Evolutionary conservation across 306 rosid species (phyloP), one percentile per base, ranked within the genome.

Genomic region (Glycine soja): DNA sequence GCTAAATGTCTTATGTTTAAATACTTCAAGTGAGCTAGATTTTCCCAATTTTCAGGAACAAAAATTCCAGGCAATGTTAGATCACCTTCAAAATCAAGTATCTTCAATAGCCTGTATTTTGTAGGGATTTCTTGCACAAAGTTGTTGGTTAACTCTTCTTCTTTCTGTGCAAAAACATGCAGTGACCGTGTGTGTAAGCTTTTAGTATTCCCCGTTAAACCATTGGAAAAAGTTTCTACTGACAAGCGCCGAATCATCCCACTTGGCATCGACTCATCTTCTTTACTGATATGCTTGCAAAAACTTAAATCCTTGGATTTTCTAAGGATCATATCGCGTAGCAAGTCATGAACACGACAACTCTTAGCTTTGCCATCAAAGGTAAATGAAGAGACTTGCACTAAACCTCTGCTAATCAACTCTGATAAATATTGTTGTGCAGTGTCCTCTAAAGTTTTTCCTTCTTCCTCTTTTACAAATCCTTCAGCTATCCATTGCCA

Each of bases 41-140:
- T 68, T n/a, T 61, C 70, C 57, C 61, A 54, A 56, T 69, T 42
- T 42, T 6, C 2, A 61, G 80, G 80, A 46, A 75, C n/a, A n/a
- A n/a, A n/a, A n/a, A n/a, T n/a, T n/a, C n/a, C n/a, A n/a, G n/a
- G n/a, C n/a, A n/a, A n/a, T n/a, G n/a, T n/a, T n/a, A n/a, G n/a
- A n/a, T n/a, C n/a, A n/a, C n/a, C 76, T 69, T 79, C 76, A 10
- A 79, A 79, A 15, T 79, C 82, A 57, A 79, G 4, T n/a, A 79
- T 77, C 71, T 46, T 79, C 13, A 79, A 42, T 30, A 43, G 76
- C 19, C 8, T 69, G 3, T 53, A 69, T 11, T 79, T 32, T 42
- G 16, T n/a, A 46, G 19, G 36, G 70, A 66, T 3, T 4, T 5
- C 38, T 8, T 36, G 12, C 30, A 57, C 1, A 56, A 67, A 78